Evolutionary conservation across 768 basidiomycete species (phyloP), one percentile per base, ranked within the genome.

Genomic region (Bullera alba): DNA sequence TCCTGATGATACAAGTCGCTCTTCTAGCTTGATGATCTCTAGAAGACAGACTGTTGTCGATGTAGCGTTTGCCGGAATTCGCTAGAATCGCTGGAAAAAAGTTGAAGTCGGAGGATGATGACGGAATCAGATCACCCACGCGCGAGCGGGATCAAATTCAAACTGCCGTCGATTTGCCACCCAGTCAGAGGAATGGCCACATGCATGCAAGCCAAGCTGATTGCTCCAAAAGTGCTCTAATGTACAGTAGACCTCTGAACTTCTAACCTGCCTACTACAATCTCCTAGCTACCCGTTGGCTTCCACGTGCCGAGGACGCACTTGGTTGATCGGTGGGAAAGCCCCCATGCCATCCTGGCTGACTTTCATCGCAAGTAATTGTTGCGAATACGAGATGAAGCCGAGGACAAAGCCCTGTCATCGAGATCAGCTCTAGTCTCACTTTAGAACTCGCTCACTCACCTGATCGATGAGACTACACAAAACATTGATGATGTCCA

Each of bases 401-500:
- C 62, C 65, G 4, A 60, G 46, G 1, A 67, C 57, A 14, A 67
- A 46, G 8, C 65, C 48, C 65, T 67, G 43, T 16, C n/a, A 6
- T 15, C 14, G 47, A 22, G 6, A 34, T 25, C 34, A 52, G 32
- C 8, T 35, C 15, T 25, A 34, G 4, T 15, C 25, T 16, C 19
- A n/a, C 17, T 48, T n/a, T 8, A 1, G 17, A 21, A 6, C 23
- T 26, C 12, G 23, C 7, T 43, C 4, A 61, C 63, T 37, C 29
- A 69, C 67, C 46, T 69, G 67, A 50, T 67, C 65, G 12, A 70
- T 58, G 23, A 68, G 54, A 42, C 61, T 68, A 3, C 67, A 60
- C 3, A 63, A 50, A 16, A 67, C 54, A 39, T 54, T 60, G 50
- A 72, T 69, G 34, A 72, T 58, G 48, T 68, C 67, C 32, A 69